phyloP scores from a whole-genome alignment of 2,329 filamentous ascomycete species.

The Claviceps pazoutovae region DNA sequence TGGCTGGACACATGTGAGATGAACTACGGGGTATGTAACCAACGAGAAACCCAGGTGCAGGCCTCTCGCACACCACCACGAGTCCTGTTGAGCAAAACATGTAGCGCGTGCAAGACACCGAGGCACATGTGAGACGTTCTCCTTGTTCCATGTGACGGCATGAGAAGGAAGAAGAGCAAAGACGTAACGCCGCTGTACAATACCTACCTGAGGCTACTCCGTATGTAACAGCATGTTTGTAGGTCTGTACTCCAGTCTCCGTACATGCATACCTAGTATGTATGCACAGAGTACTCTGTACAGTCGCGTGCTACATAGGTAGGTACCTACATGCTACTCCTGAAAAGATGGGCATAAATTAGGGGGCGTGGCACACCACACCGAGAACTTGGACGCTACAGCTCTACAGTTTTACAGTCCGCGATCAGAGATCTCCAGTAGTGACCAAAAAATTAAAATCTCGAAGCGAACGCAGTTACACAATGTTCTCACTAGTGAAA shows the following conservation, averaged over 20 bases:
- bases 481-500: background rate
- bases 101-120: background rate
- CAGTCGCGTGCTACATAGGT: background rate
- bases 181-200: background rate
- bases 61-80: background rate
- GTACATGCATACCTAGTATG: too few species aligned
- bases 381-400: background rate
- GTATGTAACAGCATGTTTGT: too few species aligned
- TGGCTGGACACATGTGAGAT: too few species aligned
- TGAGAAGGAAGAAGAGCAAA: background rate
- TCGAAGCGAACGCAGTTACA: background rate
- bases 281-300: background rate
- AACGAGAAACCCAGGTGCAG: background rate
- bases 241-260: background rate
- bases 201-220: background rate
- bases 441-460: background rate
- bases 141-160: background rate
- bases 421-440: background rate
- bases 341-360: too few species aligned
- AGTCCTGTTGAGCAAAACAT: background rate
- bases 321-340: background rate
- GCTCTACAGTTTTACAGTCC: background rate
- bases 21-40: too few species aligned
- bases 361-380: background rate
- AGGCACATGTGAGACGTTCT: background rate